These are phyloP conservation scores for Blastobotrys serpentis DNA, from an alignment of 1,139 yeast genomes.

Conservation along the genomic window DNA sequence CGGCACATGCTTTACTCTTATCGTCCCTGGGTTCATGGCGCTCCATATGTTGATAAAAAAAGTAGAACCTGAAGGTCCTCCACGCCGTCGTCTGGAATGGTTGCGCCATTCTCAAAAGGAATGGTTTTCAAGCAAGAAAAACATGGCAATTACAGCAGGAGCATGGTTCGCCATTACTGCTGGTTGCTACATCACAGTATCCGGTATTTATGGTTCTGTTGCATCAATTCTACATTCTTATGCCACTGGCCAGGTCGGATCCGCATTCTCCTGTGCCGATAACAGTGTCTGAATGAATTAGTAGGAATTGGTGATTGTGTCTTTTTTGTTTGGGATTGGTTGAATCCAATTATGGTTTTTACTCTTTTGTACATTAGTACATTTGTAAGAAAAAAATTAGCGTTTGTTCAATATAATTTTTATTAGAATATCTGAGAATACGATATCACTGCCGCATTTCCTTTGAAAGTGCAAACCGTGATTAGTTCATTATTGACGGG, in stretches of 20 bases:
- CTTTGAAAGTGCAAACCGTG: too few species aligned
- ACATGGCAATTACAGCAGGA: neutral
- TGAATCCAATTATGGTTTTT: too few species aligned
- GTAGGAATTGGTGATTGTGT: neutral
- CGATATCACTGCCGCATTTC: too few species aligned
- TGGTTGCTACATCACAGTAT: constrained; percentile 14
- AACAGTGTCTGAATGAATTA: constrained; percentile 1
- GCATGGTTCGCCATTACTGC: constrained; percentile 15
- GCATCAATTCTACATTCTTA: constrained; percentile 11
- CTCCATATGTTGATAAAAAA: constrained; percentile 11
- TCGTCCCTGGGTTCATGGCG: constrained; percentile 15
- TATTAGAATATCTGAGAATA: too few species aligned
- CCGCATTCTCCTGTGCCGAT: constrained; percentile 13
- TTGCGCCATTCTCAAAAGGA: constrained; percentile 7
- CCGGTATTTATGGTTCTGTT: constrained; percentile 16
- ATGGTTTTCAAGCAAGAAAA: constrained; percentile 12
- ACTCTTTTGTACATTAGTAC: too few species aligned
- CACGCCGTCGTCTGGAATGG: constrained; percentile 5
- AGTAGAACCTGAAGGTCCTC: neutral
- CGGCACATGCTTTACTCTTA: constrained; percentile 14
- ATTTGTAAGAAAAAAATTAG: too few species aligned
- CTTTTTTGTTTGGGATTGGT: too few species aligned
- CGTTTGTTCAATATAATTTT: too few species aligned
- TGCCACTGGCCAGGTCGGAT: constrained; percentile 12
- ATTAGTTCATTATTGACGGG: too few species aligned